Evolutionary conservation across 164 flowering plant genomes (phyloP).

Genomic region (Pachysandra terminalis): DNA sequence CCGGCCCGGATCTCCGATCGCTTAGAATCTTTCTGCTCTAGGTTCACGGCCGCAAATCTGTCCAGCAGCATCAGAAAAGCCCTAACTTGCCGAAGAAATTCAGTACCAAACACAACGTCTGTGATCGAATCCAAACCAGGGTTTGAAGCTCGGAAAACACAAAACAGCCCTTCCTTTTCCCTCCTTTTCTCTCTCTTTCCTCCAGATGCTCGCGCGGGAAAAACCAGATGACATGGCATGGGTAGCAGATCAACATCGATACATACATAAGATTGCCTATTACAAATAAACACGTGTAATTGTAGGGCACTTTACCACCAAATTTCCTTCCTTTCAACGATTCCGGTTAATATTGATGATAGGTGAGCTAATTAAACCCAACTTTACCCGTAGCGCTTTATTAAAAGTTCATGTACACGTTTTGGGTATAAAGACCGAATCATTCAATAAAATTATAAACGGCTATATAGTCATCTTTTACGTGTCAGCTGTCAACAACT

Average conservation of each 20-base stretch:
- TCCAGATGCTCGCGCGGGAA: conserved; percentile 29
- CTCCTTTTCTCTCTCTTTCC: conserved; percentile 5
- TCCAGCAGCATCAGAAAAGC: background rate
- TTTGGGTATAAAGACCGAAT: no score
- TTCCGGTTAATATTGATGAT: no score
- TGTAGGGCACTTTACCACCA: conserved; percentile 11
- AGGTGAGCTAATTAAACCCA: no score
- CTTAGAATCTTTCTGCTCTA: background rate
- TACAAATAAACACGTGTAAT: background rate
- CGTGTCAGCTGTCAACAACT: no score
- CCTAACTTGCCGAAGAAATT: conserved; percentile 4
- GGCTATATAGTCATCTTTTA: no score
- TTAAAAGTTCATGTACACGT: no score
- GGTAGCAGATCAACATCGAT: conserved; percentile 1
- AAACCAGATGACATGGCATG: conserved; percentile 19
- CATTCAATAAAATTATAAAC: no score
- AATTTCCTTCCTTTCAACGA: no score
- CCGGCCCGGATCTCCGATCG: background rate
- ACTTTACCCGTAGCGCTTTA: no score
- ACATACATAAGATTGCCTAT: background rate
- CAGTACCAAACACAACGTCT: background rate
- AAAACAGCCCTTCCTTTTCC: background rate
- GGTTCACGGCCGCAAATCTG: conserved; percentile 2
- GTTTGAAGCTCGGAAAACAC: conserved; percentile 3
- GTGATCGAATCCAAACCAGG: conserved; percentile 17